phyloP scores from a whole-genome alignment of 2,329 filamentous ascomycete genomes.

The Zymoseptoria brevis region DNA sequence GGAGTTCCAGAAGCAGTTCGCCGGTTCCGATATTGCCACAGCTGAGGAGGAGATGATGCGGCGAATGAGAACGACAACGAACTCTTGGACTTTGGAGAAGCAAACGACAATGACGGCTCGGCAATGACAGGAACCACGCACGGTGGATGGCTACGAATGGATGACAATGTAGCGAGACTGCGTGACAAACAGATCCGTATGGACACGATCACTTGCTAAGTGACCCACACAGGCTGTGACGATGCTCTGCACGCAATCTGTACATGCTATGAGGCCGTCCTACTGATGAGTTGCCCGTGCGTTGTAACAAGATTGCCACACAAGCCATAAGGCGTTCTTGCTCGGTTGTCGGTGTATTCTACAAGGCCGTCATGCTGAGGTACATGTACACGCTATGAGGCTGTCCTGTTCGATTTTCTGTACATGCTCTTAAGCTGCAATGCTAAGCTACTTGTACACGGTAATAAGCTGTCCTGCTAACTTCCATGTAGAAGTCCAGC shows the following conservation, averaged over 20 bases:
- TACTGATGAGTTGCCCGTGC: too few species aligned
- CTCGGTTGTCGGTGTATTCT: too few species aligned
- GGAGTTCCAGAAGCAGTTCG: constrained; percentile 22
- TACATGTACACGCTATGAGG: not conserved
- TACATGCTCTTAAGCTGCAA: not conserved
- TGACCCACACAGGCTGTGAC: too few species aligned
- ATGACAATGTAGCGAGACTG: not conserved
- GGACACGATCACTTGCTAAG: not conserved
- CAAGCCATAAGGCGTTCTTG: too few species aligned
- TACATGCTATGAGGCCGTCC: not conserved
- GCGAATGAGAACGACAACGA: constrained; percentile 25
- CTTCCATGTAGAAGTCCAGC: not conserved
- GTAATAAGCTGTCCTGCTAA: not conserved
- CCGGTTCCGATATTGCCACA: constrained; percentile 19
- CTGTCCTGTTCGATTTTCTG: not conserved
- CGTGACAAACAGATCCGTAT: not conserved
- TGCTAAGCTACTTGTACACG: not conserved
- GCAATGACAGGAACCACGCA: not conserved
- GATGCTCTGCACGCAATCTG: not conserved
- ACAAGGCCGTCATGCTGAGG: not conserved
- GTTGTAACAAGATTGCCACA: too few species aligned
- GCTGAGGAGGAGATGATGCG: constrained; percentile 26
- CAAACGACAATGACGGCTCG: constrained; percentile 9
- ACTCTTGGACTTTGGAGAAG: constrained; percentile 14
- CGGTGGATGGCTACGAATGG: not conserved